A percentile compares a stretch with the other conserved stretches of the same genome.
Evolutionary conservation across 2,329 filamentous ascomycete genomes (phyloP).

Genomic region (Fusarium sp.): DNA sequence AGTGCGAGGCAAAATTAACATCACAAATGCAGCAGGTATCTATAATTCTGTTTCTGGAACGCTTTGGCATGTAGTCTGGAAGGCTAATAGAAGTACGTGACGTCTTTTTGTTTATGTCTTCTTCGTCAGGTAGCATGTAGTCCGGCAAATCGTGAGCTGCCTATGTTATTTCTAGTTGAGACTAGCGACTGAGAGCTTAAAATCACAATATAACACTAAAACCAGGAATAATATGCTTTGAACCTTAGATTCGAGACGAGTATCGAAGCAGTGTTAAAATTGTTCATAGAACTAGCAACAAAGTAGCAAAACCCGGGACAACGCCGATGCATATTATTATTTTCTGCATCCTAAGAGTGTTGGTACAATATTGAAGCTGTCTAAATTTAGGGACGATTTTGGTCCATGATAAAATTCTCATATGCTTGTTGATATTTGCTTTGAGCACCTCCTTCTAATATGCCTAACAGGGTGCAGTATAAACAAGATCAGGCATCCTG

Average conservation of each 20-base stretch:
- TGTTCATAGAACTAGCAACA: too few species aligned
- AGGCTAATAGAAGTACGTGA: background rate
- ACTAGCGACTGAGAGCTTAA: background rate
- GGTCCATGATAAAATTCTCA: rapidly evolving
- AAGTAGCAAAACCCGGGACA: too few species aligned
- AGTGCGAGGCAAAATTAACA: background rate
- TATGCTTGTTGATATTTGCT: background rate
- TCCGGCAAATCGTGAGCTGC: background rate
- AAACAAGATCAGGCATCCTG: rapidly evolving
- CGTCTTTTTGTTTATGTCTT: background rate
- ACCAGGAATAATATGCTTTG: too few species aligned
- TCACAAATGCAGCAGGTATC: rapidly evolving
- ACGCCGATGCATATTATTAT: background rate
- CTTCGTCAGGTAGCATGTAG: too few species aligned
- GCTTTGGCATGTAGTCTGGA: background rate
- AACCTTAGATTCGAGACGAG: too few species aligned
- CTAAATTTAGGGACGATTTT: rapidly evolving
- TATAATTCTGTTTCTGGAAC: background rate
- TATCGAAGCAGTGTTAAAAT: too few species aligned
- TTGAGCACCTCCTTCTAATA: background rate
- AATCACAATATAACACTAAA: too few species aligned
- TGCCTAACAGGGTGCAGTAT: background rate
- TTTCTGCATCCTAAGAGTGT: rapidly evolving
- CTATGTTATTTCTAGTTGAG: background rate
- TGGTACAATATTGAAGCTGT: background rate